Base-by-base conservation (phyloP, 1,139 yeast genomes). In the Yamadazyma songkhlaensis region DNA sequence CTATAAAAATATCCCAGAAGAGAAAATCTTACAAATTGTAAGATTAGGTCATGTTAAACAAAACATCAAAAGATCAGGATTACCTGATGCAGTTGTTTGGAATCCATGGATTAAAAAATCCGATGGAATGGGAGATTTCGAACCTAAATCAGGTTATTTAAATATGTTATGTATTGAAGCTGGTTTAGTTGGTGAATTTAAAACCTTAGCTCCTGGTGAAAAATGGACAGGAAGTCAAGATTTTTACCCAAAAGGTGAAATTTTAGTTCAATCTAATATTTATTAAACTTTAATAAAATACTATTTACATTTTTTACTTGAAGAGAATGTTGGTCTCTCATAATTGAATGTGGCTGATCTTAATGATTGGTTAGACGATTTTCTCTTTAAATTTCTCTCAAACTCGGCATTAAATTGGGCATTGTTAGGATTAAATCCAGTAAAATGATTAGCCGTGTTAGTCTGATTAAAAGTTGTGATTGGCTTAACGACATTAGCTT, bases 61-160 rank as follows among this genome's bases (percentile, higher is more conserved):
- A 56, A 79, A 84, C 34, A 64, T 89, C 27, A 65, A 75, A 41
- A 74, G 95, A 54, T 63, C 63, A 22, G 81, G 82, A 50, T 69
- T 90, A 47, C 89, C 85, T 3, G 97, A 92, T 56, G 77, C 88
- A 15, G 97, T 92, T 35, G 97, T 92, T 38, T 92, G 98, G 98
- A 92, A 92, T 60, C 98, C 98, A 20, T 92, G 97, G 98, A 70
- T 77, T 49, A 77, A 83, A 38, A 86, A 85, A 59, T 79, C 94
- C 15, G 71, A 65, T 22, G 83, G 84, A 1, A 85, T 92, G 90
- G 81, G 70, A 26, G 98, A 92, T 61, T 92, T 90, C 57, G 75
- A 72, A 50, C 98, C 98, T 37, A 88, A 86, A 56, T 59, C 66
- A 37, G 97, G 96, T 3, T 92, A 73, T 67, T 73, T 81, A 49